Percentiles rank a stretch among this genome's conserved stretches.
These are phyloP conservation scores for Polygonum maritimum DNA, from an alignment of 148 eudicot genomes.

Conservation along the genomic window DNA sequence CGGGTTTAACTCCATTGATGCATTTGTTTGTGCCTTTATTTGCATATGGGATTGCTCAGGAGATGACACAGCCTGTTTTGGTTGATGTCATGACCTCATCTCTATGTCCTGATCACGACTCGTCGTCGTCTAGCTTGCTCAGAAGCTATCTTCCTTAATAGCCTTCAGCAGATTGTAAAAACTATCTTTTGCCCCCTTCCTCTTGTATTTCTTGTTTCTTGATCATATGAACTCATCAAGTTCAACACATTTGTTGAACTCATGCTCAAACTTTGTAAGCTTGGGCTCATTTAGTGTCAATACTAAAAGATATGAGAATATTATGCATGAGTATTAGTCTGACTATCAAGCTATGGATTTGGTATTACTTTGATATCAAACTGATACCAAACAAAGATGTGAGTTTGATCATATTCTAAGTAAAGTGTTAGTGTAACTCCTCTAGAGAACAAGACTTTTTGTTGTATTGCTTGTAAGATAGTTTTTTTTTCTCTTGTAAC, in stretches of 20 bases:
- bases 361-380: no score
- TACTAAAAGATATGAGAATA: no score
- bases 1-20: conserved; percentile 38
- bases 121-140: conserved; percentile 36
- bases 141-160: conserved; percentile 64
- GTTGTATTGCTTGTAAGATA: no score
- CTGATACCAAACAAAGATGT: no score
- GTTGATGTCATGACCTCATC: conserved; percentile 72
- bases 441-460: no score
- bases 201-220: neutral
- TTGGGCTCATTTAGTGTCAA: no score
- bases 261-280: neutral
- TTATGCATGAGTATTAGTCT: no score
- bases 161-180: conserved; percentile 67
- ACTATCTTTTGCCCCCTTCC: neutral
- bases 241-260: neutral
- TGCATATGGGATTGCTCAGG: conserved; percentile 70
- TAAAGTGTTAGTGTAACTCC: no score
- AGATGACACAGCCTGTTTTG: conserved; percentile 68
- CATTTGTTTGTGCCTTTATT: conserved; percentile 46
- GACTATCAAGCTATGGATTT: no score
- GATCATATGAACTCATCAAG: neutral
- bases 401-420: no score
- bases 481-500: no score
- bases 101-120: conserved; percentile 39